These are phyloP conservation scores for Coemansia nantahalensis DNA, from an alignment of 192 early-diverging fungal species.

Conservation along the genomic window DNA sequence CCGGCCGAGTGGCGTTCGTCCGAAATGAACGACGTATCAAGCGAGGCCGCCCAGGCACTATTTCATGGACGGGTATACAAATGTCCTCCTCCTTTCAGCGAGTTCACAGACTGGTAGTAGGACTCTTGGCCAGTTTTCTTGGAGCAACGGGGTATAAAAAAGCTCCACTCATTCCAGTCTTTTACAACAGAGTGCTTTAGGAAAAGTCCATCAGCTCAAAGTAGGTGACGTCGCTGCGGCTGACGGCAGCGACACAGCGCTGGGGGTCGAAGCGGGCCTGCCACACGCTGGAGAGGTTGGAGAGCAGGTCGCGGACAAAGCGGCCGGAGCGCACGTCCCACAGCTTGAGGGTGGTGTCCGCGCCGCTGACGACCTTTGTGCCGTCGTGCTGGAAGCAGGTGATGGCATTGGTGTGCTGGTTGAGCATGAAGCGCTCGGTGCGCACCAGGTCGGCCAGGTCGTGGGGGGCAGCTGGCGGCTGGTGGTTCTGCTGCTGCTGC, in stretches of 20 bases:
- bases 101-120: too few relatives aligned
- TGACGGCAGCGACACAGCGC: slow-evolving; percentile 76
- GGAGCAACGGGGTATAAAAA: too few relatives aligned
- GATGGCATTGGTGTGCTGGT: slow-evolving; percentile 69
- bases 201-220: slow-evolving; percentile 58
- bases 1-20: too few relatives aligned
- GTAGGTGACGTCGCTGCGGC: slow-evolving; percentile 53
- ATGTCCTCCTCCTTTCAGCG: too few relatives aligned
- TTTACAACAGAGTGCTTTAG: too few relatives aligned
- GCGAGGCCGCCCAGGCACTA: too few relatives aligned
- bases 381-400: slow-evolving; percentile 98
- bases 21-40: too few relatives aligned
- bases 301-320: slow-evolving; percentile 79
- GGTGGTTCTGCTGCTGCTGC: slow-evolving; percentile 15
- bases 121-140: too few relatives aligned
- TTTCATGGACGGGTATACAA: too few relatives aligned
- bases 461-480: not conserved
- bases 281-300: slow-evolving; percentile 87
- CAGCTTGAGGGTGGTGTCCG: slow-evolving; percentile 90
- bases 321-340: slow-evolving; percentile 93
- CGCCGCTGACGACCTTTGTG: slow-evolving; percentile 90
- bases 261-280: slow-evolving; percentile 89
- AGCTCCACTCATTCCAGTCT: too few relatives aligned
- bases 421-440: slow-evolving; percentile 66
- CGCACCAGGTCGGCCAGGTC: slow-evolving; percentile 30